Base-by-base conservation (phyloP, 2,329 filamentous ascomycete species). In the Herpotrichia juniperi region DNA sequence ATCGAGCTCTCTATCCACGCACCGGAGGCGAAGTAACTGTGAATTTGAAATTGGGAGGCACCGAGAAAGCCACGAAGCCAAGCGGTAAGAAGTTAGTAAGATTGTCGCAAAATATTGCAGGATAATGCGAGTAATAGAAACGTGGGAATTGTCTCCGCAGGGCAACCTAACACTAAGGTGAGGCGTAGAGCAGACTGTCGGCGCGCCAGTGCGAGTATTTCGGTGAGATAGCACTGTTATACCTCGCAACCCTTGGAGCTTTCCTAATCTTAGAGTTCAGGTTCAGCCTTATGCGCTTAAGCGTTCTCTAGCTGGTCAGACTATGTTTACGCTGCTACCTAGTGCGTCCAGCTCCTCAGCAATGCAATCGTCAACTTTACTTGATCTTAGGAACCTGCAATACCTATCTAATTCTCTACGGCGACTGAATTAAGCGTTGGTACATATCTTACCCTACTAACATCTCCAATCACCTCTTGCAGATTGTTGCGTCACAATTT, bases 81-180 rank as follows among this genome's bases (percentile, higher is more conserved):
- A 99, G 88, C 81, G 96, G 94, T 39, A 93, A 97, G 52, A 81
- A 77, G 62, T 82, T 81, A 77, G 75, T 47, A 85, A 71, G 37
- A 90, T 88, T 35, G 86, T 87, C 50, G 90, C 93, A 79, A 97
- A 97, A 56, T 77, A 76, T 68, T 82, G 80, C 40, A 68, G 56
- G 59, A 74, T 75, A 91, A 87, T 42, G 87, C 86, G 11, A 90
- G 89, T 12, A 90, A 78, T 43, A 93, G 86, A 72, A 93, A 92
- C 22, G 83, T 76, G 25, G 89, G 89, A 42, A 92, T 78, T n/a
- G 81, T 81, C 52, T 79, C 75, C 48, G 79, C 74, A 2, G 61
- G 42, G 19, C 73, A 54, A 42, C 46, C 50, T 37, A 81, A 76
- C 51, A 78, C 73, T 30, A 74, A 65, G 42, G 85, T 69, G 57